Percentiles rank a stretch among this genome's conserved stretches.
These are phyloP conservation scores for Fusarium odoratissimum DNA, from an alignment of 2,329 filamentous ascomycete genomes.

Conservation along the genomic window DNA sequence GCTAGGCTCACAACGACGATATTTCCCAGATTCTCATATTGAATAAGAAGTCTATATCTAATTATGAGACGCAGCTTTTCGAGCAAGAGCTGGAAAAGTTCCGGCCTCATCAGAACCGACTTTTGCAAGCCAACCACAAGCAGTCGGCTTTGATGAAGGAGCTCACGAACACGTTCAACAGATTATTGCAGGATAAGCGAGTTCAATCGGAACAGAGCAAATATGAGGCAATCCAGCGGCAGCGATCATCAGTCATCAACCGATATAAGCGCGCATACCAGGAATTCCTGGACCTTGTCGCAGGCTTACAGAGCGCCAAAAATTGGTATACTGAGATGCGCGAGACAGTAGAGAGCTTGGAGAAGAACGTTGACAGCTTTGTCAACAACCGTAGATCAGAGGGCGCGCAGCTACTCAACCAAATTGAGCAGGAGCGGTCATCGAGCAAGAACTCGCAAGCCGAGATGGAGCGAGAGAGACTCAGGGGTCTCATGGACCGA, in stretches of 20 bases:
- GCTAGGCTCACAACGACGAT: constrained; percentile 91
- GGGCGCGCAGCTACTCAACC: constrained; percentile 86
- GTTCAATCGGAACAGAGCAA: constrained; percentile 95
- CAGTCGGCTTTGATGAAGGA: constrained; percentile 96
- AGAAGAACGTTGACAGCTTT: constrained; percentile 97
- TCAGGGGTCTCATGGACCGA: constrained; percentile 92
- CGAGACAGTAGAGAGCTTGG: constrained; percentile 89
- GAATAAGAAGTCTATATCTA: constrained; percentile 96
- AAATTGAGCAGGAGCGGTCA: constrained; percentile 84
- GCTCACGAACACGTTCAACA: constrained; percentile 86
- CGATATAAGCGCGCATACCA: constrained; percentile 93
- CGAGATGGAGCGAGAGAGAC: constrained; percentile 86
- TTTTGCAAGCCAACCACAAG: constrained; percentile 95
- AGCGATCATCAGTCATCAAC: constrained; percentile 82
- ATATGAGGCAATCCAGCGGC: constrained; percentile 88
- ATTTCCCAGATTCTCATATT: constrained; percentile 97
- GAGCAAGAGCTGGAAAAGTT: constrained; percentile 98
- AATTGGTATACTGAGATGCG: constrained; percentile 97
- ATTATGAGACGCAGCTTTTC: constrained; percentile 92
- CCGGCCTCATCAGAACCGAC: constrained; percentile 87
- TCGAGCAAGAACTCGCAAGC: constrained; percentile 70
- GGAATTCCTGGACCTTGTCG: constrained; percentile 89
- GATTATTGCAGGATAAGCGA: constrained; percentile 90
- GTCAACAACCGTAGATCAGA: constrained; percentile 94
- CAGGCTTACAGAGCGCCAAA: constrained; percentile 87